Evolutionary conservation across 2,329 filamentous ascomycete species (phyloP), one percentile per base, ranked within the genome.

Genomic region (Parascedosporium putredinis): DNA sequence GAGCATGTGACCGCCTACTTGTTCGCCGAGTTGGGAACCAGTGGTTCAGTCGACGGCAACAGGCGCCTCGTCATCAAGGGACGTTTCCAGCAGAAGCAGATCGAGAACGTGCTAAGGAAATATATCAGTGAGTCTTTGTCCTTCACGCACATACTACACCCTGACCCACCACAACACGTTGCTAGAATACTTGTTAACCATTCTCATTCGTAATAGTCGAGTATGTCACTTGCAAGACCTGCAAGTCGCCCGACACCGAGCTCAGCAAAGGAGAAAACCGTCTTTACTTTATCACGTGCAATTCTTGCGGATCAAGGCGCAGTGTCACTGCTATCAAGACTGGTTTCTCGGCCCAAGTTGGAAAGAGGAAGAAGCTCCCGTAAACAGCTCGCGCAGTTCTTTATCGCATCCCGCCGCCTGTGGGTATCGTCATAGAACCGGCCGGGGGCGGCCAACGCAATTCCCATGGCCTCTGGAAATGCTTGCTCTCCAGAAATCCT

Each of bases 31-130:
- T 79, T 98, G 82, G 93, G 93, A 76, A 98, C 93, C 57, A 94
- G 82, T 64, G 93, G 93, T 67, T 94, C 87, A 65, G 89, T 95
- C 50, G 93, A 96, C 72, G 93, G 91, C 59, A 88, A 80, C 71
- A 83, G 89, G 69, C 84, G 91, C 64, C 71, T 98, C 62, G 90
- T 98, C 64, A 98, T 98, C 79, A 96, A 95, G 79, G 93, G 93
- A 76, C 88, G 93, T 64, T 98, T 98, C 86, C 91, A 97, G 71
- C 91, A 97, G 75, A 96, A 96, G 74, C 91, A 97, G 75, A 90
- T 97, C 64, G 93, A 98, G 76, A 95, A 94, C 70, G 89, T 97
- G 49, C 72, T 97, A 65, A 79, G 91, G 72, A 87, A 91, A 75
- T 95, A 95, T 69, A 96, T 95, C 66, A 86, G 86, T 88, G 74